Evolutionary conservation across 1,284 basidiomycete species (phyloP), one percentile per base, ranked within the genome.

Genomic region (Tylopilus orsonianus): DNA sequence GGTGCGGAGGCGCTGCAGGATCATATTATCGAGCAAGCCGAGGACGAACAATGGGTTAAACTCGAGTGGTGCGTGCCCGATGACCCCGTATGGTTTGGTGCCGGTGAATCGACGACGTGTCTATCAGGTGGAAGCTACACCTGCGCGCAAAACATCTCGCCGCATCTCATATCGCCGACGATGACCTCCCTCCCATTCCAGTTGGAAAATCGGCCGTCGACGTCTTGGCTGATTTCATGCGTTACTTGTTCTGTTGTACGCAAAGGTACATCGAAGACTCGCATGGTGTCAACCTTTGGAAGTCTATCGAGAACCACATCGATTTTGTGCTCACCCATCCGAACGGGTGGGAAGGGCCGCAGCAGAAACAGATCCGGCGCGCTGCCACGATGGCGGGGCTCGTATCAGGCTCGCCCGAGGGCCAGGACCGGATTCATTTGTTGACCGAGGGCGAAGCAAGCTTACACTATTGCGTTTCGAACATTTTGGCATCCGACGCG

Each of bases 101-200:
- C n/a, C n/a, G n/a, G n/a, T n/a, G n/a, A n/a, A n/a, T n/a, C n/a
- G n/a, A n/a, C n/a, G n/a, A n/a, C n/a, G n/a, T 10, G 10, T 10
- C 13, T n/a, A 4, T 24, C 18, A 83, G 80, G 81, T 83, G 81
- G 68, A 82, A 83, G 53, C 65, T 83, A 1, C 73, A 80, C 52
- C 59, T 83, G 13, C 72, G 75, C 4, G 69, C 76, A 3, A 54
- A 59, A 22, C 62, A 66, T 8, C 50, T 70, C 41, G 52, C 49
- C 41, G 52, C 54, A 22, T 49, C 54, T 24, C 56, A 60, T 40
- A 59, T 63, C 43, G 57, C 53, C 14, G 46, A 59, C 26, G 43
- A 53, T 1, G 56, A 68, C 6, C 64, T 80, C 8, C 74, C 72
- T 0, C 68, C 74, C 2, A 68, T 83, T 1, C 80, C 81, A 0